phyloP scores from a whole-genome alignment of 1,284 basidiomycete species.

The Cryptococcus sp. region DNA sequence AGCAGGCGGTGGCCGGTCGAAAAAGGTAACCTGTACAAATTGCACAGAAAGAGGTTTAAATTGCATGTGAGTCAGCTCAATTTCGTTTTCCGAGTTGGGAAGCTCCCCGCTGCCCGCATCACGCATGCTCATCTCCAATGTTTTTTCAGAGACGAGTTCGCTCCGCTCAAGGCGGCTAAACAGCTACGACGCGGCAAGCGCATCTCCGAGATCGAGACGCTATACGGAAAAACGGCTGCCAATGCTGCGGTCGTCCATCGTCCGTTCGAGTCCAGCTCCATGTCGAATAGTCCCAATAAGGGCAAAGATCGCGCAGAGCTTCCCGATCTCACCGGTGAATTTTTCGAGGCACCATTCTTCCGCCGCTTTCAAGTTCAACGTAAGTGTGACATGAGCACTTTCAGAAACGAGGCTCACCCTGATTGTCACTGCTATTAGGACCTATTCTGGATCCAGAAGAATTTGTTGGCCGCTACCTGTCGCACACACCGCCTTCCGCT shows the following conservation, averaged over 20 bases:
- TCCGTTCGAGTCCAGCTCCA: constrained; percentile 19
- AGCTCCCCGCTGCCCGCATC: neutral
- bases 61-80: constrained; percentile 66
- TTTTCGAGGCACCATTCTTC: constrained; percentile 81
- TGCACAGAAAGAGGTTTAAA: constrained; percentile 80
- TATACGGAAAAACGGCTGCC: constrained; percentile 40
- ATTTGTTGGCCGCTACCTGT: constrained; percentile 65
- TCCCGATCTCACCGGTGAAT: constrained; percentile 70
- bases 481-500: constrained; percentile 55
- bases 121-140: neutral
- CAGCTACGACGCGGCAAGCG: constrained; percentile 76
- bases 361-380: constrained; percentile 76
- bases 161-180: constrained; percentile 82
- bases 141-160: constrained; percentile 70
- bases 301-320: constrained; percentile 54
- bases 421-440: constrained; percentile 30
- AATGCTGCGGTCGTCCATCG: constrained; percentile 35
- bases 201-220: constrained; percentile 71
- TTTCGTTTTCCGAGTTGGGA: neutral
- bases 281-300: constrained; percentile 19
- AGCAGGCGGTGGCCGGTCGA: constrained; percentile 41
- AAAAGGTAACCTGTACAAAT: constrained; percentile 68
- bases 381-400: constrained; percentile 52
- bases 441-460: constrained; percentile 62
- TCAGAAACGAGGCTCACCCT: constrained; percentile 5